phyloP scores from a whole-genome alignment of 1,284 basidiomycete genomes.

The Phlebopus sp. region DNA sequence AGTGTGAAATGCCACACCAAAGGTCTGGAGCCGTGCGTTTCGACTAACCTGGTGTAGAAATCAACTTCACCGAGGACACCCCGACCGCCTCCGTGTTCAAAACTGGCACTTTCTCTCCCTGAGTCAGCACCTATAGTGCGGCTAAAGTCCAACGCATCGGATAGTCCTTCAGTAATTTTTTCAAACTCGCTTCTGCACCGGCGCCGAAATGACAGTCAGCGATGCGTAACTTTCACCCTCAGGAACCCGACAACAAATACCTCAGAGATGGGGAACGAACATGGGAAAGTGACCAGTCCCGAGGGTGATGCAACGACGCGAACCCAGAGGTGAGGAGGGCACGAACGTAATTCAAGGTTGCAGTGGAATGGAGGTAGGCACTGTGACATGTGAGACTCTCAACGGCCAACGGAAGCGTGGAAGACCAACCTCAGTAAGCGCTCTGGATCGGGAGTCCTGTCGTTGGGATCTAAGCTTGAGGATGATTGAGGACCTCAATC shows the following conservation, averaged over 20 bases:
- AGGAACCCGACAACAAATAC: constrained; percentile 33
- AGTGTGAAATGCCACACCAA: background rate
- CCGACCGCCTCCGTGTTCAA: constrained; percentile 65
- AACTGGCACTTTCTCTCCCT: constrained; percentile 48
- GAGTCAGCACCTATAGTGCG: constrained; percentile 77
- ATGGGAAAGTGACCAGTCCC: constrained; percentile 90
- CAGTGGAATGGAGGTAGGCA: constrained; percentile 94
- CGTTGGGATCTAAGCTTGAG: constrained; percentile 61
- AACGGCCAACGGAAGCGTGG: background rate
- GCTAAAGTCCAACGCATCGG: constrained; percentile 93
- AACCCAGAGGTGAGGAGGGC: constrained; percentile 88
- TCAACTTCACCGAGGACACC: constrained; percentile 89
- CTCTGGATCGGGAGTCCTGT: constrained; percentile 87
- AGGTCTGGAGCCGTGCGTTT: background rate
- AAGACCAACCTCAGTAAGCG: constrained; percentile 70
- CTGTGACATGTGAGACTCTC: constrained; percentile 38
- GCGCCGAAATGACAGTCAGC: constrained; percentile 12
- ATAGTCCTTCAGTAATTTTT: constrained; percentile 78
- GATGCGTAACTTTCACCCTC: background rate
- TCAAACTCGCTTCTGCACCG: constrained; percentile 73
- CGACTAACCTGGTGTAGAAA: constrained; percentile 81
- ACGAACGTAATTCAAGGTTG: constrained; percentile 92
- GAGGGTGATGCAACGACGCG: constrained; percentile 87
- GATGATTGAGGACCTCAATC: background rate
- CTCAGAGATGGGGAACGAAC: constrained; percentile 81